Conservation (phyloP, 1,284 basidiomycete genomes). For the Athelia psychrophila region DNA sequence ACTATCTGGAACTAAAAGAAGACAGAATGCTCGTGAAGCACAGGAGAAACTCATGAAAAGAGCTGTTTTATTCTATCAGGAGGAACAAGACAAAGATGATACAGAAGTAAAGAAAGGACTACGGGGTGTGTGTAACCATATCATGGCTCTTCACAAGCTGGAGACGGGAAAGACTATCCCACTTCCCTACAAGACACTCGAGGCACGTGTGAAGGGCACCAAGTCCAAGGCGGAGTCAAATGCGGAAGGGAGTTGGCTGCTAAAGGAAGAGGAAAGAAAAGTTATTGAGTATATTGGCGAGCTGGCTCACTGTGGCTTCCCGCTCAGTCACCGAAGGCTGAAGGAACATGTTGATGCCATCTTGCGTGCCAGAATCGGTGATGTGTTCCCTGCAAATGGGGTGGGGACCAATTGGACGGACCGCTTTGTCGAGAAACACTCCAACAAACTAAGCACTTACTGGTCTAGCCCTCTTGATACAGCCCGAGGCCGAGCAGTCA, state of each 20-base stretch:
- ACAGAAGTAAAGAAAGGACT: background rate
- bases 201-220: conserved; percentile 6
- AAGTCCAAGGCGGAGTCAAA: conserved; percentile 13
- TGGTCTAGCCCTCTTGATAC: conserved; percentile 28
- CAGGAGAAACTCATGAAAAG: background rate
- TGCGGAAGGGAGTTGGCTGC: conserved; percentile 21
- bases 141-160: background rate
- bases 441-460: conserved; percentile 20
- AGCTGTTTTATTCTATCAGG: background rate
- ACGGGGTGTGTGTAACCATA: background rate
- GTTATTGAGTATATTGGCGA: conserved; percentile 24
- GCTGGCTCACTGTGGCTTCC: conserved; percentile 28
- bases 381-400: conserved; percentile 24
- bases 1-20: background rate
- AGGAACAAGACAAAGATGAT: background rate
- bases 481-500: conserved; percentile 30
- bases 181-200: background rate
- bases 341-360: conserved; percentile 31
- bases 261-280: conserved; percentile 17
- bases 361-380: conserved; percentile 19
- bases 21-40: background rate
- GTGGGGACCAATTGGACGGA: conserved; percentile 36
- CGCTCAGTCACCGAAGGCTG: conserved; percentile 26
- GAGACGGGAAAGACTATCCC: background rate
- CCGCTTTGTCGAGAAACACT: conserved; percentile 31